Evolutionary conservation across 2,329 filamentous ascomycete genomes (phyloP).

Genomic region (Lachnellula occidentalis): DNA sequence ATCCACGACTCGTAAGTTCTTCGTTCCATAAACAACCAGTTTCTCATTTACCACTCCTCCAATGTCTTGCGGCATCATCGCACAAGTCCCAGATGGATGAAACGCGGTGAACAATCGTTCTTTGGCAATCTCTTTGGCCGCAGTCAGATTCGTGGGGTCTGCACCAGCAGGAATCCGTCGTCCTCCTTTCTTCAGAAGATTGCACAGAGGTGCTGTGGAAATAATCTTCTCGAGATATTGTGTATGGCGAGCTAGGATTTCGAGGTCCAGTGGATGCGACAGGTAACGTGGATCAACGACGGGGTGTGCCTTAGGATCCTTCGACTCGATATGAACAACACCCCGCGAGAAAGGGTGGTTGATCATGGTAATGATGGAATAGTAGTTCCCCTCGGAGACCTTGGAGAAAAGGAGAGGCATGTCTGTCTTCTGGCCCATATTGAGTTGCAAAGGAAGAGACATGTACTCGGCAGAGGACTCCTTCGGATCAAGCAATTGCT

Average conservation of each 20-base stretch:
- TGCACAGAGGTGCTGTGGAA: neutral
- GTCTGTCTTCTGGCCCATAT: slow-evolving; percentile 54
- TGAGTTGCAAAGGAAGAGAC: slow-evolving; percentile 27
- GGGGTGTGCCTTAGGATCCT: slow-evolving; percentile 32
- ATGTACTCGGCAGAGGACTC: neutral
- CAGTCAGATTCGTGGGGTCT: slow-evolving; percentile 31
- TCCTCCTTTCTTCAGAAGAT: slow-evolving; percentile 37
- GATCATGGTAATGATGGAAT: slow-evolving; percentile 46
- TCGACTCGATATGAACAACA: slow-evolving; percentile 35
- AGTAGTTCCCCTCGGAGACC: slow-evolving; percentile 37
- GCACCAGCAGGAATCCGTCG: slow-evolving; percentile 34
- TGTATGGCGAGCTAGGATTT: slow-evolving; percentile 5
- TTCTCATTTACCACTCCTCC: slow-evolving; percentile 49
- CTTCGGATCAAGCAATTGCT: neutral
- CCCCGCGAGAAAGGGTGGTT: slow-evolving; percentile 38
- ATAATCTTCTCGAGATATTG: slow-evolving; percentile 25
- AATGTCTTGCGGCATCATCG: slow-evolving; percentile 49
- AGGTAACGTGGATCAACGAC: slow-evolving; percentile 39
- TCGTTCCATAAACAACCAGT: slow-evolving; percentile 50
- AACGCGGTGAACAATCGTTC: slow-evolving; percentile 43
- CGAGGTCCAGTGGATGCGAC: slow-evolving; percentile 37
- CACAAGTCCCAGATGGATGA: slow-evolving; percentile 49
- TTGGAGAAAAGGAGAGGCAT: slow-evolving; percentile 33
- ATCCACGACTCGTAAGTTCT: slow-evolving; percentile 54
- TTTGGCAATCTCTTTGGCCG: slow-evolving; percentile 41